Base-by-base conservation (phyloP, 345 rosid genomes). In the Gossypium raimondii region DNA sequence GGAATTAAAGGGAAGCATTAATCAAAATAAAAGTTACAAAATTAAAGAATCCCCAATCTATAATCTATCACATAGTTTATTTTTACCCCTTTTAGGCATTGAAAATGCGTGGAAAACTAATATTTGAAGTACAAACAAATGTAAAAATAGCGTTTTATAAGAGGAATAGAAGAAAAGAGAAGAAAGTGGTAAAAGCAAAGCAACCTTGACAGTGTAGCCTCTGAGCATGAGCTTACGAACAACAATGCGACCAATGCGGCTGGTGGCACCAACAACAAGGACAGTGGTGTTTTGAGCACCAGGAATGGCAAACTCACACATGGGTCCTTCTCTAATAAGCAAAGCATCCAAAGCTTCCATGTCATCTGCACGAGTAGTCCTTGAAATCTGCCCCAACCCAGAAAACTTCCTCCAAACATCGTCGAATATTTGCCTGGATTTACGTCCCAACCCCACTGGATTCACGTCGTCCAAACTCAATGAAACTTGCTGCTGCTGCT, bases 401-500 rank as follows among this genome's bases (percentile, higher is more conserved):
- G 97, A 94, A 85, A 94, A 94, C 83, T 94, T 94, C 73, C 97
- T 84, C 98, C 98, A 94, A 14, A 92, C 97, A 79, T 90, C 93
- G 74, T 92, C 97, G 75, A 94, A 94, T 41, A 94, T 82, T 85
- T 92, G 97, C 68, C 97, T 78, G 12, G 97, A 92, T 78, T 88
- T 86, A 78, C 97, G 85, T 27, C 97, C 98, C 9, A 94, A 76
- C 0, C 95, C 97, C 34, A 94, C 97, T 0, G 97, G 97, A 76
- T 94, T 93, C 60, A 93, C 97, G 62, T 90, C 97, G 24, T 89
- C 97, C 52, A 93, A 75, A 68, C 87, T 89, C 51, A 93, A 76
- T 4, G 85, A 62, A 41, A 64, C 77, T 7, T 79, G 83, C 81
- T 87, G 79, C 81, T 87, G 79, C 44, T 85, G 75, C 51, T 77